Evolutionary conservation across 1,284 basidiomycete genomes (phyloP), one percentile per base, ranked within the genome.

Genomic region (Leccinum brunneo-olivaceum): DNA sequence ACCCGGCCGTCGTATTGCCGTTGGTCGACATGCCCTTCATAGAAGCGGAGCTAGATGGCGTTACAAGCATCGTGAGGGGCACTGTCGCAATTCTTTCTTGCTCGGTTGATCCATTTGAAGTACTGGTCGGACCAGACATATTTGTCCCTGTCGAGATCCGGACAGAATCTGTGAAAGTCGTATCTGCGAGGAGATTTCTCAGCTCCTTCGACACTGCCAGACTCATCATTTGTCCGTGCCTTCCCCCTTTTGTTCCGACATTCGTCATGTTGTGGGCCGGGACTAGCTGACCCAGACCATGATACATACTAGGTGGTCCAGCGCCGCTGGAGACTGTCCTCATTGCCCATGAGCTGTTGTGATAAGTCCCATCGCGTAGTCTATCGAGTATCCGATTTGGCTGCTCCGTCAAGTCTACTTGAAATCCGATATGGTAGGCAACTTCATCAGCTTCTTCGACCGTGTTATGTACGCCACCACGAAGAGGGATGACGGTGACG

Each of bases 361-460:
- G 34, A 32, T 89, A 90, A 28, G 72, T 77, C n/a, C 89, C 89
- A 52, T 87, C 79, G 16, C 74, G 66, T 46, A 92, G 73, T 56
- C 81, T 85, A 47, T 82, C 76, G 40, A 94, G 66, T 49, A 96
- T 92, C 0, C 79, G 79, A 56, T 81, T 81, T 2, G 91, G 92
- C 66, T 94, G 90, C 57, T 87, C 81, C 21, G 84, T 83, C 37
- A 97, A 71, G 63, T 96, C 90, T 41, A 92, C 84, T 64, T 91
- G 87, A 72, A 98, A 97, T 3, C 94, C 94, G 47, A 98, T 84
- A 55, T 90, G 84, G 62, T 88, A 96, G 16, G 81, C 81, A 34
- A 90, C 74, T 28, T 84, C 74, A 43, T 74, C 70, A 29, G 69
- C 69, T 53, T 77, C 76, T 16, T 72, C 65, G 1, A 64, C 63